Conservation (phyloP, 2,329 filamentous ascomycete species). For the Verticillium albo-atrum region DNA sequence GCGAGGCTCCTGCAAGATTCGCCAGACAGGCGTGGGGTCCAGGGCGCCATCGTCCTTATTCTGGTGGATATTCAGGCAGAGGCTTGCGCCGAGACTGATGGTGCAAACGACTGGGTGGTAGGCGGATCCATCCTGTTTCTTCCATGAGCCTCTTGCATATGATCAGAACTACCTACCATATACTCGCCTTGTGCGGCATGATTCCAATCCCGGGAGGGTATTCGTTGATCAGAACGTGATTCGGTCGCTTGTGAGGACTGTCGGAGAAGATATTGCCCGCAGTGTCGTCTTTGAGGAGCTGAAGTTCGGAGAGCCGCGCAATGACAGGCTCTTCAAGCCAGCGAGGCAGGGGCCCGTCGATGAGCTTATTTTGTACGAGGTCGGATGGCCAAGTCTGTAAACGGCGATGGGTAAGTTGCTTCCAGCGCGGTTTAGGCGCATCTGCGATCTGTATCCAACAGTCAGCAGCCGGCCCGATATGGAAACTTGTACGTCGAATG, state of each 20-base stretch:
- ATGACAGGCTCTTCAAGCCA: constrained; percentile 74
- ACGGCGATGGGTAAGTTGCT: constrained; percentile 78
- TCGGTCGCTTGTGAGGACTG: constrained; percentile 73
- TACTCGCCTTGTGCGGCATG: constrained; percentile 76
- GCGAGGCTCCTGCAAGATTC: constrained; percentile 76
- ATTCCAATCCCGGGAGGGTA: constrained; percentile 88
- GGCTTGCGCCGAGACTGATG: constrained; percentile 72
- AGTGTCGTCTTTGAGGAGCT: constrained; percentile 24
- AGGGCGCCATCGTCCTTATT: constrained; percentile 58
- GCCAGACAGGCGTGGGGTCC: constrained; percentile 43
- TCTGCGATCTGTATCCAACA: constrained; percentile 50
- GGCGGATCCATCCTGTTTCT: constrained; percentile 65
- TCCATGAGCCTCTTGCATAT: constrained; percentile 16
- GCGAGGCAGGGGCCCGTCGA: constrained; percentile 66
- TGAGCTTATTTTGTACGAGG: constrained; percentile 71
- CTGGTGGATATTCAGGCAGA: constrained; percentile 74
- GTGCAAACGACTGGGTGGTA: constrained; percentile 90
- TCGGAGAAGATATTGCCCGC: constrained; percentile 45
- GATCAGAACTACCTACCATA: constrained; percentile 12
- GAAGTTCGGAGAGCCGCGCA: constrained; percentile 50
- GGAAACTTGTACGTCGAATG: background rate
- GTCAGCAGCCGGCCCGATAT: constrained; percentile 18
- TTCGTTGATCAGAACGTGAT: constrained; percentile 92
- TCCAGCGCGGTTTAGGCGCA: constrained; percentile 76
- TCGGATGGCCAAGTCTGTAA: constrained; percentile 88